Evolutionary conservation across 116 monocot species (phyloP), one percentile per base, ranked within the genome.

Genomic region (Phalaenopsis hybrid): DNA sequence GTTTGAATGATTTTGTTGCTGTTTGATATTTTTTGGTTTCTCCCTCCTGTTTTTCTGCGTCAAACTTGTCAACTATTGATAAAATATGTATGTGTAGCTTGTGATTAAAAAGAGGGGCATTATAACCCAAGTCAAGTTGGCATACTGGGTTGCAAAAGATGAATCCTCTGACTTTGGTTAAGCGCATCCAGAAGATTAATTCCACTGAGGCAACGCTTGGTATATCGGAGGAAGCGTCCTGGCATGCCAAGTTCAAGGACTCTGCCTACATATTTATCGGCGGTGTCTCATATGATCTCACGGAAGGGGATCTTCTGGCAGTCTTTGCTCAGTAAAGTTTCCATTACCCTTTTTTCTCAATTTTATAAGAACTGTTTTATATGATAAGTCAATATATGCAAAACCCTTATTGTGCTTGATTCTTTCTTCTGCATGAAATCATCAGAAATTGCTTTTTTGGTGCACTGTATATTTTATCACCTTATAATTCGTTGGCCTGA

Each of bases 231-330:
- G 90, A 94, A 48, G 97, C 91, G 6, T 97, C 97, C 5, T 97
- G 97, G 97, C 94, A 97, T 81, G 88, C 92, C 74, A 90, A 91
- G 69, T 97, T 91, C 90, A 97, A 91, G 86, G 97, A 94, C 59
- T 97, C 94, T 23, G 97, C 97, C 52, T 97, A 97, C 74, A 79
- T 97, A 65, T 97, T 90, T 80, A 88, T 92, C 74, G 97, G 97
- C 37, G 93, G 97, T 45, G 88, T 97, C 84, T 89, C 97, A 59
- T 97, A 85, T 78, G 90, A 94, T 31, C 94, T 97, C 89, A 94
- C 93, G 57, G 97, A 94, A 82, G 97, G 97, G 41, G 97, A 97
- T 63, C 90, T 97, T 75, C 88, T 97, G 59, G 94, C 97, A 75
- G 93, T 97, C 44, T 97, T 97, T 57, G 81, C 94, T 45, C 94